These are phyloP conservation scores for Candida manassasensis DNA, from an alignment of 805 yeast genomes.

Conservation along the genomic window DNA sequence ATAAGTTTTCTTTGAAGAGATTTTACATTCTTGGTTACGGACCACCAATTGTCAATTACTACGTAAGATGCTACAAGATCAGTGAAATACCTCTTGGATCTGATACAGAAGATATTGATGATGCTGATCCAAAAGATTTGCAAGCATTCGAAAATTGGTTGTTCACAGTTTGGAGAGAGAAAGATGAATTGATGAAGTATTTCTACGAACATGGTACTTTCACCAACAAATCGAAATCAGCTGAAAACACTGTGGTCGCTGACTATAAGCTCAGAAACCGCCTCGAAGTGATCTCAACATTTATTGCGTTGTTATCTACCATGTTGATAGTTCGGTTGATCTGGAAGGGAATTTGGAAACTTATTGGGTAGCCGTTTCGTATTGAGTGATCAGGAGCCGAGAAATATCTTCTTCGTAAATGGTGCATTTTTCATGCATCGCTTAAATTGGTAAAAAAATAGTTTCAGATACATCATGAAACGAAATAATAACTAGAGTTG, in stretches of 20 bases:
- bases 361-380: not conserved
- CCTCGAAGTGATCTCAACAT: conserved; percentile 13
- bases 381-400: too few species aligned
- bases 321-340: conserved; percentile 10
- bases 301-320: conserved; percentile 8
- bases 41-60: conserved; percentile 62
- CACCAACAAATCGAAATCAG: conserved; percentile 10
- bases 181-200: conserved; percentile 65
- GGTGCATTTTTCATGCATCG: too few species aligned
- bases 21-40: conserved; percentile 67
- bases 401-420: too few species aligned
- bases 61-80: conserved; percentile 55
- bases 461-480: too few species aligned
- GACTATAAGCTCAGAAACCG: conserved; percentile 19
- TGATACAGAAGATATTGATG: conserved; percentile 36
- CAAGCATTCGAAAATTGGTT: conserved; percentile 71
- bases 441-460: too few species aligned
- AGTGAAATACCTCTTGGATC: conserved; percentile 58
- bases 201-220: conserved; percentile 57
- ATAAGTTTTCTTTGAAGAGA: conserved; percentile 57
- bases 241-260: conserved; percentile 18
- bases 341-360: not conserved
- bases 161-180: conserved; percentile 64
- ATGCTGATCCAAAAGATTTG: conserved; percentile 38
- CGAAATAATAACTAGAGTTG: too few species aligned